Evolutionary conservation across 768 basidiomycete species (phyloP).

Genomic region (Boletus edulis): DNA sequence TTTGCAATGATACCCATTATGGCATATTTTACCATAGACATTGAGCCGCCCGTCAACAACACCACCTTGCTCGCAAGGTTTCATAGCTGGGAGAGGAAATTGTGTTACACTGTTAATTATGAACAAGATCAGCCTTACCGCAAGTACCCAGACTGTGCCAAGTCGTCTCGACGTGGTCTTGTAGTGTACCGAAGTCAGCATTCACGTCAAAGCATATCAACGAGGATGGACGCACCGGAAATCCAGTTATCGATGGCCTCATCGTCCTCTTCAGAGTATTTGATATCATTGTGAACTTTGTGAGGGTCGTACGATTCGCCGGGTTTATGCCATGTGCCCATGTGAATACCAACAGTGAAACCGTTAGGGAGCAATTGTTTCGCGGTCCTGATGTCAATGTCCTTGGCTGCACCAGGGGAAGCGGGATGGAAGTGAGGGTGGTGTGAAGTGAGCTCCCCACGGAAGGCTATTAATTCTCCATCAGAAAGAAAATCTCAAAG

Average conservation of each 20-base stretch:
- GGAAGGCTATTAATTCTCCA: constrained; percentile 46
- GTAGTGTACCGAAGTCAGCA: not conserved
- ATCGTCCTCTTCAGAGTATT: constrained; percentile 67
- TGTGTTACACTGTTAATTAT: not conserved
- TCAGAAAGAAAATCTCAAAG: not conserved
- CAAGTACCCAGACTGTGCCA: constrained; percentile 64
- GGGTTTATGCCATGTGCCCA: constrained; percentile 66
- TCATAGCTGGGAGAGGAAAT: constrained; percentile 43
- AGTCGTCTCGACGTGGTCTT: constrained; percentile 69
- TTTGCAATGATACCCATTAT: too few relatives aligned
- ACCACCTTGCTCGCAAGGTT: constrained; percentile 53
- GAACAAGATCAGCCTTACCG: constrained; percentile 23
- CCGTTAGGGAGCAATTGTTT: constrained; percentile 57
- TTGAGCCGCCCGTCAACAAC: constrained; percentile 63
- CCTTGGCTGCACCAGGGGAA: constrained; percentile 54
- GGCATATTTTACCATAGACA: constrained; percentile 37
- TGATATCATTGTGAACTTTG: constrained; percentile 63
- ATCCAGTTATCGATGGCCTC: constrained; percentile 68
- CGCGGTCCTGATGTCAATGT: constrained; percentile 69
- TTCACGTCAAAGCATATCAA: not conserved
- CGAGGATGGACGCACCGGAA: constrained; percentile 28
- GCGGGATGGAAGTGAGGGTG: constrained; percentile 75
- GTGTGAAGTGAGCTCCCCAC: constrained; percentile 69
- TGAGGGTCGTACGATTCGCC: constrained; percentile 48
- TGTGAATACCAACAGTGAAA: constrained; percentile 69